Evolutionary conservation across 2,329 filamentous ascomycete species (phyloP).

Genomic region (Sordariomycetes sp.): DNA sequence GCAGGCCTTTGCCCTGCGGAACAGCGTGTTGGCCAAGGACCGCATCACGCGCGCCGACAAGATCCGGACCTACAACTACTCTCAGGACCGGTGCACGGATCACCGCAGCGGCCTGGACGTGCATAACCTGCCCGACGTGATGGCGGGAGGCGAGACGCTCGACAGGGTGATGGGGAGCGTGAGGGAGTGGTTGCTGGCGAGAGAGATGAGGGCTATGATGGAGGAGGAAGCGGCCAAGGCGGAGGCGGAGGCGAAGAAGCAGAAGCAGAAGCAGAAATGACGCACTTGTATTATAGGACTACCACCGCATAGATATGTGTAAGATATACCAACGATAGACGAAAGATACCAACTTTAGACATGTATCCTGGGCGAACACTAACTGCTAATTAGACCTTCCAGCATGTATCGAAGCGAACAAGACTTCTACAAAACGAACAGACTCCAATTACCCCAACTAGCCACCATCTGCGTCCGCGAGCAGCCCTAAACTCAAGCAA

Average conservation of each 20-base stretch:
- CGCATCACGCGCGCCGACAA: conserved; percentile 89
- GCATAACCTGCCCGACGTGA: conserved; percentile 70
- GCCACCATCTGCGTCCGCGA: background rate
- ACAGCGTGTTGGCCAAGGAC: conserved; percentile 68
- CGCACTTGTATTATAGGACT: background rate
- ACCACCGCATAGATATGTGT: background rate
- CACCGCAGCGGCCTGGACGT: conserved; percentile 73
- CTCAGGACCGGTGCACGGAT: conserved; percentile 71
- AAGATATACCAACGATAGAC: background rate
- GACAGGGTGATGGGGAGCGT: conserved; percentile 72
- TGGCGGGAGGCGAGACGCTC: conserved; percentile 61
- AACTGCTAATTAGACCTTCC: background rate
- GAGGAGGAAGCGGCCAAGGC: conserved; percentile 43
- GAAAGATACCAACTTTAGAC: background rate
- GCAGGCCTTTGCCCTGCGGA: conserved; percentile 60
- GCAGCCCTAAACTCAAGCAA: background rate
- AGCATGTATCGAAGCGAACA: background rate
- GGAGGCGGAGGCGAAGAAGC: conserved; percentile 6
- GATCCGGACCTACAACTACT: conserved; percentile 81
- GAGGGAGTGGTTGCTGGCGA: conserved; percentile 61
- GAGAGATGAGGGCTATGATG: conserved; percentile 63
- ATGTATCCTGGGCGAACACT: background rate
- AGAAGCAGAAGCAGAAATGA: conserved; percentile 8
- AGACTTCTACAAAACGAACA: background rate
- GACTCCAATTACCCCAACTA: background rate